Conservation (phyloP, 2,329 filamentous ascomycete genomes). For the Clonostachys chloroleuca region DNA sequence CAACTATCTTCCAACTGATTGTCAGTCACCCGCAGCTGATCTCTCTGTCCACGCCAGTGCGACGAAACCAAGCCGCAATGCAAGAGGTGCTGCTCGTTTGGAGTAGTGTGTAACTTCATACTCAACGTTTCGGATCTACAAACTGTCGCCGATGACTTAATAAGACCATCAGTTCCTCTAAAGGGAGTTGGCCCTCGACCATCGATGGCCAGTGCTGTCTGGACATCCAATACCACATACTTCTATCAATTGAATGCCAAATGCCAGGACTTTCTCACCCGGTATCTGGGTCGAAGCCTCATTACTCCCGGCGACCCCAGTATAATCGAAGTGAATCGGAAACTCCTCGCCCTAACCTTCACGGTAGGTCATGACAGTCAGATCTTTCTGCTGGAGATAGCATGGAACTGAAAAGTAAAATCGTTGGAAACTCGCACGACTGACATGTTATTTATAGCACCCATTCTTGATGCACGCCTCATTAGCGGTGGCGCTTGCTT, state of each 20-base stretch:
- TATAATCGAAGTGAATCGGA: slow-evolving; percentile 28
- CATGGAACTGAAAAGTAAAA: no score
- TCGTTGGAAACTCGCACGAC: not conserved
- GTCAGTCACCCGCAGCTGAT: not conserved
- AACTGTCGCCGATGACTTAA: slow-evolving; percentile 15
- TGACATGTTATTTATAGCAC: slow-evolving; percentile 16
- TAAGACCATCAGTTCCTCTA: slow-evolving; percentile 8
- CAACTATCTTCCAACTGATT: not conserved
- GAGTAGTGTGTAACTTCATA: slow-evolving; percentile 37
- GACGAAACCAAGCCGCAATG: slow-evolving; percentile 40
- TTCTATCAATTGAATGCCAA: slow-evolving; percentile 27
- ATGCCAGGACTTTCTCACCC: slow-evolving; percentile 33
- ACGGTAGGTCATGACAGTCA: slow-evolving; percentile 16
- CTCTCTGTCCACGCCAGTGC: slow-evolving; percentile 24
- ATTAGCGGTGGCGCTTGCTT: slow-evolving; percentile 32
- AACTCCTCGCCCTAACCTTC: slow-evolving; percentile 30
- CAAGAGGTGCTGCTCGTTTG: slow-evolving; percentile 32
- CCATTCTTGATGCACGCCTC: slow-evolving; percentile 41
- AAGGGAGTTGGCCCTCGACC: slow-evolving; percentile 11
- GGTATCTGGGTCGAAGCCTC: slow-evolving; percentile 30
- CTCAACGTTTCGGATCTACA: slow-evolving; percentile 28
- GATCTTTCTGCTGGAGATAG: no score
- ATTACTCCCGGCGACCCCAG: slow-evolving; percentile 26
- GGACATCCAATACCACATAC: slow-evolving; percentile 21
- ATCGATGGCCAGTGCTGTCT: slow-evolving; percentile 21